phyloP scores from a whole-genome alignment of 164 flowering plant species.

The Amborella trichopoda region DNA sequence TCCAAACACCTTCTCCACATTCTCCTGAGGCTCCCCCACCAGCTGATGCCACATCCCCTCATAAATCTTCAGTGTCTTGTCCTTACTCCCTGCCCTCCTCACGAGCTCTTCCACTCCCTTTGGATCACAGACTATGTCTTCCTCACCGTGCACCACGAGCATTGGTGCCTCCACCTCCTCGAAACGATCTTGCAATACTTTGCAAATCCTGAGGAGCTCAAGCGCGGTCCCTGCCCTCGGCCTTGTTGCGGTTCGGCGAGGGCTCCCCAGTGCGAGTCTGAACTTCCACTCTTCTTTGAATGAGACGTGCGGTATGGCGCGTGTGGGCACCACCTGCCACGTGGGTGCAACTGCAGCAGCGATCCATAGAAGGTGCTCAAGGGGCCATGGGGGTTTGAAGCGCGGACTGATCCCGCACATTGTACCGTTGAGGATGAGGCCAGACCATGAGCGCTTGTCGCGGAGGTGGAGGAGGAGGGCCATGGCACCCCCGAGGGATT shows the following conservation, averaged over 20 bases:
- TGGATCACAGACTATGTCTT: constrained; percentile 76
- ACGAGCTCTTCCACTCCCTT: constrained; percentile 69
- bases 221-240: constrained; percentile 83
- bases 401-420: constrained; percentile 90
- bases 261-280: constrained; percentile 52
- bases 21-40: constrained; percentile 68
- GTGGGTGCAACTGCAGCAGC: constrained; percentile 59
- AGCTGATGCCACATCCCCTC: constrained; percentile 91
- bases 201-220: constrained; percentile 66
- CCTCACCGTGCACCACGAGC: constrained; percentile 68
- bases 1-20: constrained; percentile 72
- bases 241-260: constrained; percentile 32
- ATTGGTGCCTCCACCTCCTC: constrained; percentile 58
- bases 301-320: constrained; percentile 55
- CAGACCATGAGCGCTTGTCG: constrained; percentile 38
- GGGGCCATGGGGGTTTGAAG: constrained; percentile 96
- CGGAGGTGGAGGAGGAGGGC: constrained; percentile 64
- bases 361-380: constrained; percentile 61
- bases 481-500: constrained; percentile 94
- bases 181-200: constrained; percentile 55
- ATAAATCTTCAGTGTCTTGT: constrained; percentile 61
- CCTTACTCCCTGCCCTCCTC: constrained; percentile 47
- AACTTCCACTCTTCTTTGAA: constrained; percentile 92
- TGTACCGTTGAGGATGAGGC: constrained; percentile 79
- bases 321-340: constrained; percentile 84